Conservation (phyloP, 805 yeast genomes). For the Hanseniaspora lachancei region DNA sequence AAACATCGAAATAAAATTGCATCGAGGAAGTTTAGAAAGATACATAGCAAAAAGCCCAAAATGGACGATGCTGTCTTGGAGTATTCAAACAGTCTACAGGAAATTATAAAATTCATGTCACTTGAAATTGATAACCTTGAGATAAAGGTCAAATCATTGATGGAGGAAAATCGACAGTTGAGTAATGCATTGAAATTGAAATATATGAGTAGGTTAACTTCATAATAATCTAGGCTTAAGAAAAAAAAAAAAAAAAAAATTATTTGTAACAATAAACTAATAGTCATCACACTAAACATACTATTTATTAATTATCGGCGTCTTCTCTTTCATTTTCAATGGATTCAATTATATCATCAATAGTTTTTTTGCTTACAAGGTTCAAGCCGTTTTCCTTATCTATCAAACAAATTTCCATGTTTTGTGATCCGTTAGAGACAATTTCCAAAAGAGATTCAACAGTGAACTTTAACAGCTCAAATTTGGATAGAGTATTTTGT, state of each 20-base stretch:
- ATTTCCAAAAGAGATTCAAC: constrained; percentile 84
- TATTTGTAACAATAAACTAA: too few species aligned
- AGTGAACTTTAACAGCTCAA: constrained; percentile 58
- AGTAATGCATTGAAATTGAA: neutral
- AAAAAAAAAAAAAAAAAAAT: constrained; percentile 29
- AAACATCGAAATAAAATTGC: constrained; percentile 9
- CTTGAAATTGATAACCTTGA: neutral
- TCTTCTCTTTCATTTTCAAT: constrained; percentile 78
- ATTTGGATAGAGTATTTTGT: constrained; percentile 34
- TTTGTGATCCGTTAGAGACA: constrained; percentile 94
- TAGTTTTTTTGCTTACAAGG: constrained; percentile 57
- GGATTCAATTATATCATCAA: constrained; percentile 60
- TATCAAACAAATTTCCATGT: constrained; percentile 84
- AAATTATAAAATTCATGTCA: neutral
- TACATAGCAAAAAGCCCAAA: neutral
- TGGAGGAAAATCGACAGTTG: neutral
- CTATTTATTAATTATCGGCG: constrained; percentile 46
- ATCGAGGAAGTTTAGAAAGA: constrained; percentile 9
- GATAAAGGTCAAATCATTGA: neutral
- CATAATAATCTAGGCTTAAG: constrained; percentile 28
- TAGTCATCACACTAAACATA: too few species aligned
- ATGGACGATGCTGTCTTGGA: neutral
- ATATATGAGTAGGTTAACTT: constrained; percentile 8
- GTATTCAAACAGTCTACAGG: neutral
- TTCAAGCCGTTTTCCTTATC: constrained; percentile 37